Conservation (phyloP, 306 rosid genomes). For the Clitoria ternatea region DNA sequence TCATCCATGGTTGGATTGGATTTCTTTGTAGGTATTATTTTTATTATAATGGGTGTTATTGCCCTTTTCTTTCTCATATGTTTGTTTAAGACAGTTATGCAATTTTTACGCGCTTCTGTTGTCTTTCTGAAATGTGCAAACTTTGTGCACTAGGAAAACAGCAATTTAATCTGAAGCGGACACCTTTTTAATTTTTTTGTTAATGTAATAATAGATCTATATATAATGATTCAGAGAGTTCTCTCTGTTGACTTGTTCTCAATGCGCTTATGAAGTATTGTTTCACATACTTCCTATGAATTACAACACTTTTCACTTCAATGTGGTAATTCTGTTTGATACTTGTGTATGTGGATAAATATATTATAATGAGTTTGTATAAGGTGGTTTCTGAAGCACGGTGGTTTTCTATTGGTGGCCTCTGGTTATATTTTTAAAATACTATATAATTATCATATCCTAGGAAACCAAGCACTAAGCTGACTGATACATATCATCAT, state of each 20-base stretch:
- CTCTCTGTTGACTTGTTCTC: conserved; percentile 14
- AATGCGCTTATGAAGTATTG: not conserved
- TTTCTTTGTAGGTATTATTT: conserved; percentile 39
- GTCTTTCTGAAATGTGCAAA: conserved; percentile 24
- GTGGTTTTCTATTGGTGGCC: too few species aligned
- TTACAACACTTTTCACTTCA: too few species aligned
- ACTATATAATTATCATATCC: too few species aligned
- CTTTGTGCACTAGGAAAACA: conserved; percentile 31
- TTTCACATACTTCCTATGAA: not conserved
- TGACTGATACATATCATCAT: too few species aligned
- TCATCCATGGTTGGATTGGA: conserved; percentile 22
- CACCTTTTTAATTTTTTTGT: conserved; percentile 1
- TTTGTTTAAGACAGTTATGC: conserved; percentile 25
- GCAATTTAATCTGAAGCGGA: conserved; percentile 25
- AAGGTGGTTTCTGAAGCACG: too few species aligned
- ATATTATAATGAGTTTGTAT: too few species aligned
- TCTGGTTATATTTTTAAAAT: too few species aligned
- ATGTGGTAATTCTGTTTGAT: too few species aligned
- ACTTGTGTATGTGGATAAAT: too few species aligned
- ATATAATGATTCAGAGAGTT: conserved; percentile 27
- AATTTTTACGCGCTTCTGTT: conserved; percentile 28
- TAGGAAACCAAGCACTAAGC: too few species aligned
- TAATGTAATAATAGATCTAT: conserved; percentile 25
- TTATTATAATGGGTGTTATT: conserved; percentile 7
- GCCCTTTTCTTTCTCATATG: conserved; percentile 23